Evolutionary conservation across 805 yeast species (phyloP).

Genomic region (Sungouiella thailandica): DNA sequence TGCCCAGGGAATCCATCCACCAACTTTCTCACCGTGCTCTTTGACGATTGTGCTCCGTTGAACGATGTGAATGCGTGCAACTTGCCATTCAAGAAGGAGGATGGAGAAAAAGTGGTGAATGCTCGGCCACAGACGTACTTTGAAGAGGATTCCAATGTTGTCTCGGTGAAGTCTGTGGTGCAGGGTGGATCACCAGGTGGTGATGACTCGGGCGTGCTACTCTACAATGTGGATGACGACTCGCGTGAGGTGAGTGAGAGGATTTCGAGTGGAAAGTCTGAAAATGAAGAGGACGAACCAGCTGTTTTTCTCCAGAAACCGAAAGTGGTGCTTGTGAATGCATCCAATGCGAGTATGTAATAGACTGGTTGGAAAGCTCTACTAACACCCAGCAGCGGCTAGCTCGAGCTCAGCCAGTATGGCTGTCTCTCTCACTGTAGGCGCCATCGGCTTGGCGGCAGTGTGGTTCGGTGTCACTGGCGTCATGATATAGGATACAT

Average conservation of each 20-base stretch:
- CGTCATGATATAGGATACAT: too few species aligned
- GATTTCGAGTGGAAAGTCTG: too few species aligned
- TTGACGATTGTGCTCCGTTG: conserved; percentile 41
- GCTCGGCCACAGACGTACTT: neutral
- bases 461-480: too few species aligned
- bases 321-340: neutral
- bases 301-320: neutral
- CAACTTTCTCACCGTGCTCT: conserved; percentile 41
- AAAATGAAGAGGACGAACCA: neutral
- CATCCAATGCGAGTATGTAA: neutral
- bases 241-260: neutral
- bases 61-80: conserved; percentile 48
- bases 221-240: neutral
- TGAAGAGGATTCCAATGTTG: neutral
- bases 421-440: too few species aligned
- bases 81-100: conserved; percentile 44
- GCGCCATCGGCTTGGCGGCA: too few species aligned
- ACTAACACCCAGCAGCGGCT: too few species aligned
- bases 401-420: too few species aligned
- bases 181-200: neutral
- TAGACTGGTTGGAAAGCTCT: too few species aligned
- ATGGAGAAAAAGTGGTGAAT: conserved; percentile 15
- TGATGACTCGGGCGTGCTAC: neutral
- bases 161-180: neutral
- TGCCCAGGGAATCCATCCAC: conserved; percentile 47